Conservation (phyloP, 2,329 filamentous ascomycete genomes). For the Colletotrichum orchidophilum region DNA sequence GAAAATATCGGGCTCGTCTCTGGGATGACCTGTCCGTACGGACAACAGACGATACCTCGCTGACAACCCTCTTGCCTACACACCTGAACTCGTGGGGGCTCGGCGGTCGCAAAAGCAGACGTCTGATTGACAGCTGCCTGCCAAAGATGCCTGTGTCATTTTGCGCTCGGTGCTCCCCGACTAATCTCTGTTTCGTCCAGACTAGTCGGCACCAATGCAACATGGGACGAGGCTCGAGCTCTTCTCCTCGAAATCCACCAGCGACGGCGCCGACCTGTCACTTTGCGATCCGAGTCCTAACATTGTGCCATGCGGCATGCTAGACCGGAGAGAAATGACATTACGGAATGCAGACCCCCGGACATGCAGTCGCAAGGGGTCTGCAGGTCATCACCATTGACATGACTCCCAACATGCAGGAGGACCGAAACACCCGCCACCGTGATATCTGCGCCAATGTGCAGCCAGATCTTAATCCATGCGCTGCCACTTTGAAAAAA, state of each 20-base stretch:
- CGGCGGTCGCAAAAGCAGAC: background rate
- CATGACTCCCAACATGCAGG: slow-evolving; percentile 18
- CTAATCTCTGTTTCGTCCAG: background rate
- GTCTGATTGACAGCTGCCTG: slow-evolving; percentile 16
- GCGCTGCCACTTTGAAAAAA: background rate
- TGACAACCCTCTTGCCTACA: background rate
- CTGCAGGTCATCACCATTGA: slow-evolving; percentile 20
- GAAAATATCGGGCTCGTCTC: background rate
- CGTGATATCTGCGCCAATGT: background rate
- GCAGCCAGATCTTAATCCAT: background rate
- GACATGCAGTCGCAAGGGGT: slow-evolving; percentile 17
- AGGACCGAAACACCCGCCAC: slow-evolving; percentile 17
- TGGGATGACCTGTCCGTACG: too few relatives aligned
- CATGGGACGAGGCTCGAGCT: slow-evolving; percentile 25
- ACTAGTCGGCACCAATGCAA: background rate
- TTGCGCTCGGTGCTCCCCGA: background rate
- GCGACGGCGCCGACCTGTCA: background rate
- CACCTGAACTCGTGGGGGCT: background rate
- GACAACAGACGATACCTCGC: background rate
- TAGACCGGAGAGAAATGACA: background rate
- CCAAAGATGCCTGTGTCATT: background rate
- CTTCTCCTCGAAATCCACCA: slow-evolving; percentile 17
- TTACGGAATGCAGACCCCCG: slow-evolving; percentile 9
- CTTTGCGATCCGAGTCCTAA: slow-evolving; percentile 11
- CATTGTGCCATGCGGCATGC: background rate